Evolutionary conservation across 345 rosid species (phyloP), one percentile per base, ranked within the genome.

Genomic region (Aquilaria yunnanensis): DNA sequence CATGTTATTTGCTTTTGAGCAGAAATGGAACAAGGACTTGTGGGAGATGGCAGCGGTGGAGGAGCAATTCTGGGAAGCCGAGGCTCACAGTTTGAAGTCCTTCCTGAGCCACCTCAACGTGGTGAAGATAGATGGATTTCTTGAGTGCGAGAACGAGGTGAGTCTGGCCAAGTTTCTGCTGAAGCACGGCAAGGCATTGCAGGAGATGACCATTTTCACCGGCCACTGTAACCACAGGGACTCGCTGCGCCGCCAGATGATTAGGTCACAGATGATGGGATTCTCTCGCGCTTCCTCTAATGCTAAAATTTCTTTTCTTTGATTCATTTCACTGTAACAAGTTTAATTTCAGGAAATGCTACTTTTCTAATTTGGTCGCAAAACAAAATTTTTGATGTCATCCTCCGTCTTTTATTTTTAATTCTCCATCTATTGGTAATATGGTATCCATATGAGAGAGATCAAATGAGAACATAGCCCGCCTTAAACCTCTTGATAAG

Each of bases 1-100:
- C 50, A 54, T 14, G 50, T 13, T 1, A 51, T 6, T 41, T 32
- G 32, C 16, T 51, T 5, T 10, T 34, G 62, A 58, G 59, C 85
- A 90, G 96, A 80, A 75, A 84, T 85, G 90, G 92, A 82, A 84
- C 57, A 84, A 77, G 62, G 92, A 83, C 59, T 74, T 85, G 77
- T 89, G 92, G 95, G 83, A 78, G 62, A 55, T 73, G 76, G 76
- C 81, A 5, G 79, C 61, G 69, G 73, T 87, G 0, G 82, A 75
- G 75, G 93, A 86, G 59, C 84, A 83, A 52, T 85, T 83, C 56
- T 85, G 96, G 96, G 88, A 87, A 70, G 77, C 89, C 59, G 80
- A 75, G 69, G 64, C 75, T 30, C 65, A 67, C 51, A 68, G 64
- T 47, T 59, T 77, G 65, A 75, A 75, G 60, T 75, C 96, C 6